Evolutionary conservation across 306 rosid species (phyloP).

Genomic region (Dalbergia cultrata): DNA sequence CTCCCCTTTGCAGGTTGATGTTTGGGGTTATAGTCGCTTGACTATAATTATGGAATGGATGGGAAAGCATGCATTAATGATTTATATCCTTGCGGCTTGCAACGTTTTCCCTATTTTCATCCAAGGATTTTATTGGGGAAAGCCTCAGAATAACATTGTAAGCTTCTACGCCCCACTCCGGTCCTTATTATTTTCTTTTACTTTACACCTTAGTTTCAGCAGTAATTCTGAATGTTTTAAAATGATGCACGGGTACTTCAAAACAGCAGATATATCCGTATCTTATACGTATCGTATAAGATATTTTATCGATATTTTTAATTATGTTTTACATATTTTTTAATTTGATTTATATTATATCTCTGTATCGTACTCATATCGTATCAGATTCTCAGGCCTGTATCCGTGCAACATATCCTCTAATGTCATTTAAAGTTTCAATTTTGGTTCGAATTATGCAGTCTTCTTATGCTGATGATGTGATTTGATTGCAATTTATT

Average conservation of each 20-base stretch:
- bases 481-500: constrained; percentile 22
- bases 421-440: background rate
- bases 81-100: constrained; percentile 83
- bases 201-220: no score
- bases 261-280: no score
- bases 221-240: background rate
- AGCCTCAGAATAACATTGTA: constrained; percentile 87
- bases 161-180: constrained; percentile 11
- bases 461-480: constrained; percentile 8
- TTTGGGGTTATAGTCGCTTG: constrained; percentile 71
- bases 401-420: background rate
- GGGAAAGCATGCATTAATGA: constrained; percentile 90
- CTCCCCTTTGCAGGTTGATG: constrained; percentile 75
- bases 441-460: constrained; percentile 1
- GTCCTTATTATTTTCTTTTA: background rate
- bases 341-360: no score
- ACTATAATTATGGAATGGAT: constrained; percentile 80
- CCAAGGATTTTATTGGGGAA: constrained; percentile 85
- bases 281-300: no score
- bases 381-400: no score
- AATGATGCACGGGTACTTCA: no score
- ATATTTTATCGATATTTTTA: no score
- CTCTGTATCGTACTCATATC: no score
- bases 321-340: background rate
- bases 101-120: constrained; percentile 82